These are phyloP conservation scores for Mycena belliarum DNA, from an alignment of 768 basidiomycete genomes.

Conservation along the genomic window DNA sequence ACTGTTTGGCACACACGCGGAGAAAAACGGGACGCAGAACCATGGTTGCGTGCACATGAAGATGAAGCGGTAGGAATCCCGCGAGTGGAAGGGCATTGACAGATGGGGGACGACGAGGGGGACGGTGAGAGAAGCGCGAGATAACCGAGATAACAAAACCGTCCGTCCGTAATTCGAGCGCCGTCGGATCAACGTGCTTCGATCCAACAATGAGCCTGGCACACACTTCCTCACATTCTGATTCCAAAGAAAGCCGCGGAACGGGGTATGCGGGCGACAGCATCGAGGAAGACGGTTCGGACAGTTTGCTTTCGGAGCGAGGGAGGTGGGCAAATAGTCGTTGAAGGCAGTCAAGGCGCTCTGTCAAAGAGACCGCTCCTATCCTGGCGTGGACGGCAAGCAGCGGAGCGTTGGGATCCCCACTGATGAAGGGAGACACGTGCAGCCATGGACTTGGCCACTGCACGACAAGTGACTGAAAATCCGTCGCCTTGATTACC, in stretches of 20 bases:
- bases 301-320: slow-evolving; percentile 11
- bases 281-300: neutral
- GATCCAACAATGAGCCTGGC: slow-evolving; percentile 53
- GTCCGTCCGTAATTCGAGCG: slow-evolving; percentile 57
- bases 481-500: slow-evolving; percentile 39
- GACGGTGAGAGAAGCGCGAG: slow-evolving; percentile 39
- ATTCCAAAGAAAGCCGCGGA: slow-evolving; percentile 51
- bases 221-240: slow-evolving; percentile 51
- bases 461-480: slow-evolving; percentile 50
- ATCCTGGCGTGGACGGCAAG: slow-evolving; percentile 48
- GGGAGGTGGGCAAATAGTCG: slow-evolving; percentile 33
- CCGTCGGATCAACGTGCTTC: slow-evolving; percentile 44
- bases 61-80: slow-evolving; percentile 45
- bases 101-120: slow-evolving; percentile 25
- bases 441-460: slow-evolving; percentile 64
- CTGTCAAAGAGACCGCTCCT: slow-evolving; percentile 49
- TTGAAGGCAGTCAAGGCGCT: slow-evolving; percentile 54
- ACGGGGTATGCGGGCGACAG: slow-evolving; percentile 23
- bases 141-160: slow-evolving; percentile 46
- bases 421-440: slow-evolving; percentile 48
- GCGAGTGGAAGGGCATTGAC: slow-evolving; percentile 27
- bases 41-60: slow-evolving; percentile 43
- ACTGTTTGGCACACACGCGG: slow-evolving; percentile 45
- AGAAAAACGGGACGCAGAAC: slow-evolving; percentile 54
- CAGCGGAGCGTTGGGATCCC: slow-evolving; percentile 61